phyloP scores from a whole-genome alignment of 108 stramenopile genomes.

The Skeletonema grethae region DNA sequence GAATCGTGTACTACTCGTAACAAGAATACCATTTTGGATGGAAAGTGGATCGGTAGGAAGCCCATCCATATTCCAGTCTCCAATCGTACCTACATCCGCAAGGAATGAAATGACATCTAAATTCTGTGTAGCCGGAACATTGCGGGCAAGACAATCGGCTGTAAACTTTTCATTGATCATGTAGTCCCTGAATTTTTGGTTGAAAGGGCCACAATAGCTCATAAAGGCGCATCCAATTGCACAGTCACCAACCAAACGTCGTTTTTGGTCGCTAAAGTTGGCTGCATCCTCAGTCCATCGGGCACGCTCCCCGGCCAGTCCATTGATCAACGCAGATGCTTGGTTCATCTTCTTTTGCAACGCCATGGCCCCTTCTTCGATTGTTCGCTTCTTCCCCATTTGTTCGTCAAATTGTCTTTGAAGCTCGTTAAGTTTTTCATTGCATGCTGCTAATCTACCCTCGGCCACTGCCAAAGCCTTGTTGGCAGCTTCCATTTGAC shows the following conservation, averaged over 20 bases:
- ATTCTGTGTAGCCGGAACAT: conserved; percentile 81
- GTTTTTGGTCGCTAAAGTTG: conserved; percentile 85
- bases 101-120: conserved; percentile 85
- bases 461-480: conserved; percentile 80
- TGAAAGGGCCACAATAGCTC: conserved; percentile 92
- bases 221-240: conserved; percentile 90
- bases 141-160: conserved; percentile 71
- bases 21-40: conserved; percentile 91
- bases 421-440: conserved; percentile 69
- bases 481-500: conserved; percentile 85
- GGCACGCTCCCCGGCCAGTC: conserved; percentile 81
- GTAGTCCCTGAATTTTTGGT: conserved; percentile 84
- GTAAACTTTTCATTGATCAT: conserved; percentile 85
- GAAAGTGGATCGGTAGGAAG: conserved; percentile 89
- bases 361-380: conserved; percentile 80
- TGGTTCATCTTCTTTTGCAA: conserved; percentile 88
- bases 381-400: conserved; percentile 71
- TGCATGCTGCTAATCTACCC: conserved; percentile 63
- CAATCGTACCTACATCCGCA: conserved; percentile 85
- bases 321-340: conserved; percentile 85
- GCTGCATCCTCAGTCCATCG: conserved; percentile 91
- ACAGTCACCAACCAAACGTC: conserved; percentile 87
- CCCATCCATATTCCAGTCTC: conserved; percentile 92
- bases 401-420: conserved; percentile 84
- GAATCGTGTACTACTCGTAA: conserved; percentile 85